A percentile compares a stretch with the other conserved stretches of the same genome.
Evolutionary conservation across 352 stramenopile genomes (phyloP).

Genomic region (Pythium monospermum): DNA sequence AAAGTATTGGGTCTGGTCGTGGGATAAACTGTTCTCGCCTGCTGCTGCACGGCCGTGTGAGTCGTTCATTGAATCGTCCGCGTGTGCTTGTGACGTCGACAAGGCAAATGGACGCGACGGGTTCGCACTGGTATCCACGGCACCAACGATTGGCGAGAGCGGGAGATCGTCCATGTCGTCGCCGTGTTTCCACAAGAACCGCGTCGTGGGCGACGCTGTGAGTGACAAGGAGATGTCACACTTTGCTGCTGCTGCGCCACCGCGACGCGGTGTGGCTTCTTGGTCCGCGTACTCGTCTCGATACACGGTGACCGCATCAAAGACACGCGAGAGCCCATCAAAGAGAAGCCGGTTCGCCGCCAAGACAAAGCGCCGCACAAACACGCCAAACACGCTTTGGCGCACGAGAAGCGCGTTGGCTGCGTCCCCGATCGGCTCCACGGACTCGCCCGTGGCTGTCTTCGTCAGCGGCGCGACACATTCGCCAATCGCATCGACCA

Average conservation of each 20-base stretch:
- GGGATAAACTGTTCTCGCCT: constrained; percentile 23
- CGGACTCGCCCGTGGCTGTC: constrained; percentile 9
- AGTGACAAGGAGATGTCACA: constrained; percentile 19
- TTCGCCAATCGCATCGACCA: constrained; percentile 59
- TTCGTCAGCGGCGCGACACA: constrained; percentile 41
- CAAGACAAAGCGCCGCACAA: constrained; percentile 66
- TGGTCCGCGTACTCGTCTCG: constrained; percentile 34
- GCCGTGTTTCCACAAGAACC: constrained; percentile 18
- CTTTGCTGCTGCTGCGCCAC: background rate
- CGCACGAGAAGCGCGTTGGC: constrained; percentile 43
- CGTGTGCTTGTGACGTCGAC: constrained; percentile 12
- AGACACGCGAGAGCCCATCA: constrained; percentile 62
- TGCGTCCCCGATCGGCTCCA: constrained; percentile 26
- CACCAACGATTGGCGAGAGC: constrained; percentile 22
- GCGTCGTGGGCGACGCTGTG: constrained; percentile 18
- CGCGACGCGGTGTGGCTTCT: constrained; percentile 1
- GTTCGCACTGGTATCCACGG: background rate
- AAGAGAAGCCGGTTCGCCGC: constrained; percentile 55
- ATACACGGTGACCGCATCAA: constrained; percentile 58
- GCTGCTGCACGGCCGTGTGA: constrained; percentile 19
- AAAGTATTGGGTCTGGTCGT: constrained; percentile 56
- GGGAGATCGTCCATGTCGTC: constrained; percentile 20
- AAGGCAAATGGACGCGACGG: constrained; percentile 19
- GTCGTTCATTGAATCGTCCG: constrained; percentile 34
- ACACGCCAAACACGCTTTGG: constrained; percentile 57